A percentile compares a stretch with the other conserved stretches of the same genome.
These are phyloP conservation scores for Kingdonia uniflora DNA, from an alignment of 164 flowering plant species.

Conservation along the genomic window DNA sequence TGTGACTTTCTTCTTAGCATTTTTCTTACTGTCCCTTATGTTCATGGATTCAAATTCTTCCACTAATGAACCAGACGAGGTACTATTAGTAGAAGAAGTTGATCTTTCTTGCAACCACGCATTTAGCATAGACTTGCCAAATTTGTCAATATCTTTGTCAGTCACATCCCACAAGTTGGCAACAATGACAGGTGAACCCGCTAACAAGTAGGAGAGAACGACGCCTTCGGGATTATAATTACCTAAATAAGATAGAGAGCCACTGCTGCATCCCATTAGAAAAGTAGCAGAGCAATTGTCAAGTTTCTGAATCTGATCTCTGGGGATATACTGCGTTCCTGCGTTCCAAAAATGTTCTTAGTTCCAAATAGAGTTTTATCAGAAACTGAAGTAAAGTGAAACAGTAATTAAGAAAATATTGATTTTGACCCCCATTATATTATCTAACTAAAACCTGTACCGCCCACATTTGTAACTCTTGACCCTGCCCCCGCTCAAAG, in stretches of 20 bases:
- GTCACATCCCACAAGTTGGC: conserved; percentile 97
- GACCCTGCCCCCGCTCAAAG: too few species aligned
- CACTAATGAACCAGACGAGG: conserved; percentile 20
- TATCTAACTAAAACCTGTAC: too few species aligned
- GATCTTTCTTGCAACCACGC: conserved; percentile 70
- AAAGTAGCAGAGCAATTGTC: conserved; percentile 76
- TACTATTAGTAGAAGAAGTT: conserved; percentile 12
- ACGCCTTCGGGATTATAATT: conserved; percentile 65
- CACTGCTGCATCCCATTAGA: conserved; percentile 97
- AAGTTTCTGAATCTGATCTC: conserved; percentile 60
- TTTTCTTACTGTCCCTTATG: conserved; percentile 18
- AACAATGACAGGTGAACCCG: conserved; percentile 83
- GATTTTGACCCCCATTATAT: too few species aligned
- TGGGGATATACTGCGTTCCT: conserved; percentile 75
- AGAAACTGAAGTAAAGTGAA: background rate
- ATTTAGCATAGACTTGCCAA: conserved; percentile 66
- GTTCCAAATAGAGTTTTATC: too few species aligned
- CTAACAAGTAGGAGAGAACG: conserved; percentile 59
- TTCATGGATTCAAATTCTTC: conserved; percentile 35
- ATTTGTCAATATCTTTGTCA: conserved; percentile 89
- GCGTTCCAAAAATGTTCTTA: conserved; percentile 14
- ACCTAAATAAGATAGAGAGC: conserved; percentile 52
- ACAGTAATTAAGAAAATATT: background rate
- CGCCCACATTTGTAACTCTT: too few species aligned
- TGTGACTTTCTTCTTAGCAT: conserved; percentile 23